These are phyloP conservation scores for Haberlea rhodopensis DNA, from an alignment of 257 asterid species.

Conservation along the genomic window DNA sequence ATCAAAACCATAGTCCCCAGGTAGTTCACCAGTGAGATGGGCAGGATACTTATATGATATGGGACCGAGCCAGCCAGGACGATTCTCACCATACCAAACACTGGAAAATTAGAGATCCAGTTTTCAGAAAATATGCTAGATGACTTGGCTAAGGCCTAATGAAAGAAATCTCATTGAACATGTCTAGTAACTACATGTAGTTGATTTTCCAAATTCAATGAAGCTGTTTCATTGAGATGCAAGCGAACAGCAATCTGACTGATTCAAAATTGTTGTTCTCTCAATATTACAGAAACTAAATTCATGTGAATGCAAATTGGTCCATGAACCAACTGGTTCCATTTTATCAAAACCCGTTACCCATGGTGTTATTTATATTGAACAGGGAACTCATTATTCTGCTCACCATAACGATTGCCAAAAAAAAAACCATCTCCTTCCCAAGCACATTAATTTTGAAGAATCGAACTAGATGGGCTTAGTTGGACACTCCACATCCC, in stretches of 20 bases:
- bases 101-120: constrained; percentile 38
- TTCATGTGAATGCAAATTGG: background rate
- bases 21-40: constrained; percentile 85
- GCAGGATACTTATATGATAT: constrained; percentile 72
- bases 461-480: background rate
- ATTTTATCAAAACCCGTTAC: background rate
- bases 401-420: background rate
- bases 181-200: background rate
- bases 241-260: background rate
- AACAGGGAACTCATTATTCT: background rate
- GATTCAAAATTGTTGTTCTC: background rate
- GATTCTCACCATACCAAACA: constrained; percentile 85
- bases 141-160: background rate
- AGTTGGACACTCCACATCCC: background rate
- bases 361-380: background rate
- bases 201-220: background rate
- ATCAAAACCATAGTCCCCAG: constrained; percentile 94
- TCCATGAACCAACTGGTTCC: background rate
- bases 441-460: background rate
- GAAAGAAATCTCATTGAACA: background rate
- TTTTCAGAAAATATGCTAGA: background rate
- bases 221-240: background rate
- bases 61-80: constrained; percentile 98
- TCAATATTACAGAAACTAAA: background rate
- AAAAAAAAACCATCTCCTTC: background rate